These are phyloP conservation scores for Mariannaea sp. DNA, from an alignment of 2,329 filamentous ascomycete genomes.

Conservation along the genomic window DNA sequence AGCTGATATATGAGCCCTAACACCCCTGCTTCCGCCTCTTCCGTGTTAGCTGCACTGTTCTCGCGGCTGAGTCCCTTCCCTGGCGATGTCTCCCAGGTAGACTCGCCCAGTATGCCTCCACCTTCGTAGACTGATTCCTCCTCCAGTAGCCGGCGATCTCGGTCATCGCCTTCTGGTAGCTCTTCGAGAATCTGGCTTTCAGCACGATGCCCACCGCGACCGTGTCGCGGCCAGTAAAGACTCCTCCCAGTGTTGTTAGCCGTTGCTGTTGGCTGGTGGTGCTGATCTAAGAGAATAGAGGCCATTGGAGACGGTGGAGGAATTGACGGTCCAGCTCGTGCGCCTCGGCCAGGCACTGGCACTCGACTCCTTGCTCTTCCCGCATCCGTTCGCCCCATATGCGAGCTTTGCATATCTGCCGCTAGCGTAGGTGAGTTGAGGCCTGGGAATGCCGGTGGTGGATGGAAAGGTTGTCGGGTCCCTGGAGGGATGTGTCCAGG, in stretches of 20 bases:
- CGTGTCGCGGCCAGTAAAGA: conserved; percentile 51
- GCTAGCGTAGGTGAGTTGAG: conserved; percentile 66
- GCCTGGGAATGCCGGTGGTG: conserved; percentile 75
- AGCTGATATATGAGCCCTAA: conserved; percentile 63
- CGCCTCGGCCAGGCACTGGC: conserved; percentile 40
- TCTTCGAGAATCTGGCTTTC: conserved; percentile 62
- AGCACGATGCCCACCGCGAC: conserved; percentile 52
- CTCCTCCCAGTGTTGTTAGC: conserved; percentile 53
- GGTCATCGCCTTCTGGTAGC: conserved; percentile 53
- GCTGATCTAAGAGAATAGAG: conserved; percentile 75
- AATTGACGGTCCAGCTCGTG: conserved; percentile 45
- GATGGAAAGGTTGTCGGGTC: conserved; percentile 65
- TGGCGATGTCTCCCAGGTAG: conserved; percentile 63
- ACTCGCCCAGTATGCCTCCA: conserved; percentile 59
- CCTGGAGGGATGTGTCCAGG: conserved; percentile 64
- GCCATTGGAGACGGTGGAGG: conserved; percentile 69
- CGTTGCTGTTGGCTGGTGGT: conserved; percentile 67
- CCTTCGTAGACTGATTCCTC: conserved; percentile 59
- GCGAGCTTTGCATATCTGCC: conserved; percentile 60
- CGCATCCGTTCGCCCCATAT: conserved; percentile 47
- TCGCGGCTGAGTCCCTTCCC: conserved; percentile 56
- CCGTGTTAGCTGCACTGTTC: conserved; percentile 52
- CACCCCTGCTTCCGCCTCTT: conserved; percentile 58
- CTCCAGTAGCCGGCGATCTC: conserved; percentile 52
- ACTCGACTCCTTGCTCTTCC: conserved; percentile 52